Percentiles rank a stretch among this genome's conserved stretches.
Conservation (phyloP, 2,329 filamentous ascomycete genomes). For the Eurotiales sp. region DNA sequence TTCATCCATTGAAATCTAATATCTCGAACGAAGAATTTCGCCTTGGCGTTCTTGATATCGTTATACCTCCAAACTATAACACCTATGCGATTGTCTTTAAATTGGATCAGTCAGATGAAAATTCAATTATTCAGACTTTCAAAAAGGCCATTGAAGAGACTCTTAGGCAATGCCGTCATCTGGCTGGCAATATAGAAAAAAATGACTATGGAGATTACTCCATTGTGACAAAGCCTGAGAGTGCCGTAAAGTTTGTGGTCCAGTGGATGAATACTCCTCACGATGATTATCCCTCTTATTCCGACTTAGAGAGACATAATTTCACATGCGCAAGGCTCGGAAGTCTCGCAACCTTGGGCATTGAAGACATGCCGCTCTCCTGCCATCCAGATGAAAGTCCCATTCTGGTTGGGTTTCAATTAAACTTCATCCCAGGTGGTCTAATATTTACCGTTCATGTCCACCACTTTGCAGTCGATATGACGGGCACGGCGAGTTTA, state of each 20-base stretch:
- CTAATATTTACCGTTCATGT: constrained; percentile 41
- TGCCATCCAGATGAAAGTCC: constrained; percentile 33
- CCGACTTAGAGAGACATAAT: constrained; percentile 35
- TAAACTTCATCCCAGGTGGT: constrained; percentile 42
- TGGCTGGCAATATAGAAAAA: constrained; percentile 40
- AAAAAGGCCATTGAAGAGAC: constrained; percentile 36
- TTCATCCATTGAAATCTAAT: constrained; percentile 31
- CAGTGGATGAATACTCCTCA: constrained; percentile 36
- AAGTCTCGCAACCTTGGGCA: constrained; percentile 32
- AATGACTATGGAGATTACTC: constrained; percentile 34
- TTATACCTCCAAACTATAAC: constrained; percentile 31
- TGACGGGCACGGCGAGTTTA: constrained; percentile 41
- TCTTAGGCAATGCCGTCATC: constrained; percentile 36
- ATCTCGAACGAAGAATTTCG: too few species aligned
- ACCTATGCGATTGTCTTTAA: constrained; percentile 42
- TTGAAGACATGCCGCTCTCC: constrained; percentile 38
- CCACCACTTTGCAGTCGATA: constrained; percentile 44
- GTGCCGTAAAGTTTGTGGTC: constrained; percentile 33
- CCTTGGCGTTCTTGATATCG: constrained; percentile 39
- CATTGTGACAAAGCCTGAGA: constrained; percentile 34
- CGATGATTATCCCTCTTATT: constrained; percentile 35
- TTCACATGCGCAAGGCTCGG: constrained; percentile 33
- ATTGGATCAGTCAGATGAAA: constrained; percentile 30
- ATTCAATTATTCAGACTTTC: constrained; percentile 22
- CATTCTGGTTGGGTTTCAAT: constrained; percentile 36